phyloP scores from a whole-genome alignment of 805 yeast genomes.

The Komagataella pastoris region DNA sequence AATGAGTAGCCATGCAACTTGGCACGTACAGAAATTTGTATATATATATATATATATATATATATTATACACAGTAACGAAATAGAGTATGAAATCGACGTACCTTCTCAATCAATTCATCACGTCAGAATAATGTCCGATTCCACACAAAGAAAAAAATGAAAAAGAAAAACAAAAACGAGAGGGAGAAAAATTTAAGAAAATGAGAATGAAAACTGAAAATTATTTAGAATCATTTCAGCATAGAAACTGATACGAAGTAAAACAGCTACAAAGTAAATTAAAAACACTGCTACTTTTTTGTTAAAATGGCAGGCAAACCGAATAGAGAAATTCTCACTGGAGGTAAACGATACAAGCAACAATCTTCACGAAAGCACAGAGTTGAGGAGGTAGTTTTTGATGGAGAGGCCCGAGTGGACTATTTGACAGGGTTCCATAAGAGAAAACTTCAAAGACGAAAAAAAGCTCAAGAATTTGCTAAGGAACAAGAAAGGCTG shows the following conservation, averaged over 20 bases:
- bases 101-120: too few species aligned
- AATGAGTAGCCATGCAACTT: not conserved
- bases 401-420: slow-evolving; percentile 67
- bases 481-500: slow-evolving; percentile 64
- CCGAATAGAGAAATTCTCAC: slow-evolving; percentile 78
- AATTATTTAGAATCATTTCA: not conserved
- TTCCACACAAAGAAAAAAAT: too few species aligned
- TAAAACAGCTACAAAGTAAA: not conserved
- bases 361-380: slow-evolving; percentile 48
- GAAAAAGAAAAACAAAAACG: not conserved
- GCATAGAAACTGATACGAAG: not conserved
- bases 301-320: slow-evolving; percentile 6
- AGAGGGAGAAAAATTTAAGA: not conserved
- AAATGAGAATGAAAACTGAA: too few species aligned
- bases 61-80: not conserved
- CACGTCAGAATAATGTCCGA: too few species aligned
- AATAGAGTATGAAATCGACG: too few species aligned
- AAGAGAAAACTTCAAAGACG: slow-evolving; percentile 83
- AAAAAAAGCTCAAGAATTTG: slow-evolving; percentile 68
- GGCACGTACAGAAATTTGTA: not conserved
- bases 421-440: slow-evolving; percentile 89
- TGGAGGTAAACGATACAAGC: slow-evolving; percentile 71
- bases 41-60: too few species aligned
- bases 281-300: too few species aligned
- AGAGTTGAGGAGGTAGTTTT: slow-evolving; percentile 78